Percentiles rank a stretch among this genome's conserved stretches.
These are phyloP conservation scores for Tylopilus rubrobrunneus DNA, from an alignment of 768 basidiomycete species.

Conservation along the genomic window DNA sequence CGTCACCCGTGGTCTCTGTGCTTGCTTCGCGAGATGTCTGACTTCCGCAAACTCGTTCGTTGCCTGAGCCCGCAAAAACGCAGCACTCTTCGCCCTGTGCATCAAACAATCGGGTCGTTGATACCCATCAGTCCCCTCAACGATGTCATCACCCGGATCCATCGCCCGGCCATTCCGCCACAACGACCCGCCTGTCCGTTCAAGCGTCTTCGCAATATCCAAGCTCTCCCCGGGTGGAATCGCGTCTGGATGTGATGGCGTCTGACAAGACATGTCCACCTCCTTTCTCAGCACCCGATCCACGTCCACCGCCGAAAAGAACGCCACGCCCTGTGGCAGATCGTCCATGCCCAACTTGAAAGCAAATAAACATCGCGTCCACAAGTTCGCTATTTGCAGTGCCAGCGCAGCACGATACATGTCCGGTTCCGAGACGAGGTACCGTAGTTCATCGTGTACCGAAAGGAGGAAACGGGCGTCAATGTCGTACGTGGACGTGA, in stretches of 20 bases:
- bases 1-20: background rate
- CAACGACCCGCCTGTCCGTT: constrained; percentile 69
- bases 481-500: constrained; percentile 78
- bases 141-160: constrained; percentile 25
- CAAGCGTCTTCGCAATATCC: constrained; percentile 62
- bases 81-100: constrained; percentile 60
- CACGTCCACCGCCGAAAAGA: constrained; percentile 95
- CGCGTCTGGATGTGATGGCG: constrained; percentile 81
- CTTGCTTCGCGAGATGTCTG: constrained; percentile 58
- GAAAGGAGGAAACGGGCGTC: constrained; percentile 92
- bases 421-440: constrained; percentile 86
- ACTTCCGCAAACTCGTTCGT: constrained; percentile 69
- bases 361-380: constrained; percentile 91
- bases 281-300: constrained; percentile 92
- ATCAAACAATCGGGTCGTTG: constrained; percentile 53
- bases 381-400: constrained; percentile 90
- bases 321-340: constrained; percentile 91
- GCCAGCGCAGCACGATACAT: constrained; percentile 88
- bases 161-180: constrained; percentile 57
- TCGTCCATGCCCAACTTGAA: constrained; percentile 95
- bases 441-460: constrained; percentile 95
- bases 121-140: constrained; percentile 42
- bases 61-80: constrained; percentile 76
- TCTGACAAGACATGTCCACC: constrained; percentile 92
- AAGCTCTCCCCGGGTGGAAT: constrained; percentile 89